Evolutionary conservation across 2,329 filamentous ascomycete species (phyloP).

Genomic region (Colletotrichum chrysophilum): DNA sequence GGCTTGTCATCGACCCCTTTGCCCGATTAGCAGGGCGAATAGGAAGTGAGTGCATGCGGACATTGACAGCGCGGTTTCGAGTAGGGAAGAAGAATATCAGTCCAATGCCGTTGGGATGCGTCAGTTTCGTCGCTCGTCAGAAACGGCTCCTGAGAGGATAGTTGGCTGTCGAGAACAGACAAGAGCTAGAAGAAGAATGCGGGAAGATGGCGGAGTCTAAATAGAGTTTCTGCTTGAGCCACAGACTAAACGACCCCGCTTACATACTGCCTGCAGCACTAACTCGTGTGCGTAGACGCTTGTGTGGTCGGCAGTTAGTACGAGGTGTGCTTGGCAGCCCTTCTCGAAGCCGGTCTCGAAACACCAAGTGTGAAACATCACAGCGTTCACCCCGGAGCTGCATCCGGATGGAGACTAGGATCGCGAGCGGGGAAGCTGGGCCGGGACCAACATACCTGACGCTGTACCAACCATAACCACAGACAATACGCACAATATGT

Average conservation of each 20-base stretch:
- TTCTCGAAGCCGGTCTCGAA: slow-evolving; percentile 18
- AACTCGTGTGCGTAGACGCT: not conserved
- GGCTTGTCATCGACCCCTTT: not conserved
- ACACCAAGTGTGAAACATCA: slow-evolving; percentile 16
- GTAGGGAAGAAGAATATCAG: not conserved
- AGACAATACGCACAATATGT: not conserved
- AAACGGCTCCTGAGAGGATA: not conserved
- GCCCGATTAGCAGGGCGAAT: not conserved
- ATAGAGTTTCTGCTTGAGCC: slow-evolving; percentile 9
- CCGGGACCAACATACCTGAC: not conserved
- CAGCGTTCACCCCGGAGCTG: slow-evolving; percentile 7
- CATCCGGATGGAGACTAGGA: not conserved
- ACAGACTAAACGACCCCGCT: not conserved
- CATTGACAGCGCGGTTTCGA: not conserved
- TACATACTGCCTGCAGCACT: not conserved
- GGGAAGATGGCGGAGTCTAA: not conserved
- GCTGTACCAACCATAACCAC: not conserved
- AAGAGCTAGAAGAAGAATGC: not conserved
- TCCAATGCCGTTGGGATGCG: not conserved
- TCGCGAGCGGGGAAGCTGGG: not conserved
- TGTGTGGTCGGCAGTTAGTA: not conserved
- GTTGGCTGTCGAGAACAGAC: not conserved
- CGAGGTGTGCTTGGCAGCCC: not conserved
- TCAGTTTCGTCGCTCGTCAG: not conserved
- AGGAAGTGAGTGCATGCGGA: not conserved